phyloP scores from a whole-genome alignment of 1,284 basidiomycete genomes.

The Peniophora sp. region DNA sequence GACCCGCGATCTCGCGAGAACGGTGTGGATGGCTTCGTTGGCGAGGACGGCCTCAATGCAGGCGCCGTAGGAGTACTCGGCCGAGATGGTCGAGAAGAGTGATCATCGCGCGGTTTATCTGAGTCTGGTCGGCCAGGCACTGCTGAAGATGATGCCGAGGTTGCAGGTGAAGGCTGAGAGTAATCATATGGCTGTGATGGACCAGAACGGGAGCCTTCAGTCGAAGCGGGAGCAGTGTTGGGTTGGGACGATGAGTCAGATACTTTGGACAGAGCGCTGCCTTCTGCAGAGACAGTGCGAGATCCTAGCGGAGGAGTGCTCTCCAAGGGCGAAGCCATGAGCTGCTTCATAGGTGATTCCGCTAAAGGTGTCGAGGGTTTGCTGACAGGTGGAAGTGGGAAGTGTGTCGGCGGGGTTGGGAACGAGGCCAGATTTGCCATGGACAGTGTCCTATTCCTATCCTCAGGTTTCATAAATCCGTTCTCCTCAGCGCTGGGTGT shows the following conservation, averaged over 20 bases:
- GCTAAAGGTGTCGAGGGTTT: conserved; percentile 6
- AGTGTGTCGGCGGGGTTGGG: conserved; percentile 62
- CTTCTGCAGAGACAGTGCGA: conserved; percentile 6
- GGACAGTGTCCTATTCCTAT: conserved; percentile 20
- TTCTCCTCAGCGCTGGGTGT: neutral
- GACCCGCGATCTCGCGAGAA: neutral
- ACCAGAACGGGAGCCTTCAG: conserved; percentile 9
- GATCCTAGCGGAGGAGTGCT: conserved; percentile 6
- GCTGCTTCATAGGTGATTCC: conserved; percentile 2
- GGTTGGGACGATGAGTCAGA: conserved; percentile 12
- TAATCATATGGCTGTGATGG: conserved; percentile 2
- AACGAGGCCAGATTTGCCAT: conserved; percentile 64
- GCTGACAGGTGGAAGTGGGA: conserved; percentile 47
- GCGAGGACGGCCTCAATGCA: neutral
- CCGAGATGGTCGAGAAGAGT: neutral
- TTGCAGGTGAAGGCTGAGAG: neutral
- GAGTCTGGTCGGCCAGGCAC: neutral
- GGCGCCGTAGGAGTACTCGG: neutral
- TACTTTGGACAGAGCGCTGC: conserved; percentile 6
- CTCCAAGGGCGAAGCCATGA: conserved; percentile 1
- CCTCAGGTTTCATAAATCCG: neutral
- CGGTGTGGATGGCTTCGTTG: neutral
- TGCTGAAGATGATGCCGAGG: neutral
- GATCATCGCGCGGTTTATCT: neutral
- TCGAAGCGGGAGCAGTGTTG: conserved; percentile 8